These are phyloP conservation scores for Plasmodium vinckei DNA, from an alignment of 169 alveolate species.

Conservation along the genomic window DNA sequence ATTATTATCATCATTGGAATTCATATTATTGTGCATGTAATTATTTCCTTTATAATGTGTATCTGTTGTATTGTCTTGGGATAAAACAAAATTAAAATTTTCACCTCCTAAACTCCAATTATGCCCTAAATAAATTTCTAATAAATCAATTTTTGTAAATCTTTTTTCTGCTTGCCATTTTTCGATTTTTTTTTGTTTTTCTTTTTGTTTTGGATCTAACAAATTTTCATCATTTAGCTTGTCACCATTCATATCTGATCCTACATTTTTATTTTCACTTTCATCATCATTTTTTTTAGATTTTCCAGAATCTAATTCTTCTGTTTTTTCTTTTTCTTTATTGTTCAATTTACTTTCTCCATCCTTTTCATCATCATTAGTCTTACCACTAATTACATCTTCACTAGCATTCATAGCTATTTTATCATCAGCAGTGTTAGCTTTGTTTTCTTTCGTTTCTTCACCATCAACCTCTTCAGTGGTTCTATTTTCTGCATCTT, in stretches of 20 bases:
- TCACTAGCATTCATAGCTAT: background rate
- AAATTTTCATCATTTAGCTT: background rate
- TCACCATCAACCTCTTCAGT: background rate
- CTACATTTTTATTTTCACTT: background rate
- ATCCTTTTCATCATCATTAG: background rate
- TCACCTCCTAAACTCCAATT: conserved; percentile 33
- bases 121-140: conserved; percentile 62
- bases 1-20: background rate
- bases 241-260: conserved; percentile 1
- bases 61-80: conserved; percentile 11
- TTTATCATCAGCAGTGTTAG: background rate
- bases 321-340: conserved; percentile 24
- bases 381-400: background rate
- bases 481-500: background rate
- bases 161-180: conserved; percentile 18
- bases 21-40: background rate
- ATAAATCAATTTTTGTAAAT: conserved; percentile 44
- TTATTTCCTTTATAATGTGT: conserved; percentile 20
- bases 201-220: conserved; percentile 16
- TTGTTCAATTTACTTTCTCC: background rate
- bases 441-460: background rate
- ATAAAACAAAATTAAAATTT: conserved; percentile 40
- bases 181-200: conserved; percentile 16
- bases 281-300: conserved; percentile 2
- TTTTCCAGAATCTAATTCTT: background rate